Evolutionary conservation across 495 filamentous ascomycete genomes (phyloP), one percentile per base, ranked within the genome.

Genomic region (Aspergillus sparsus): DNA sequence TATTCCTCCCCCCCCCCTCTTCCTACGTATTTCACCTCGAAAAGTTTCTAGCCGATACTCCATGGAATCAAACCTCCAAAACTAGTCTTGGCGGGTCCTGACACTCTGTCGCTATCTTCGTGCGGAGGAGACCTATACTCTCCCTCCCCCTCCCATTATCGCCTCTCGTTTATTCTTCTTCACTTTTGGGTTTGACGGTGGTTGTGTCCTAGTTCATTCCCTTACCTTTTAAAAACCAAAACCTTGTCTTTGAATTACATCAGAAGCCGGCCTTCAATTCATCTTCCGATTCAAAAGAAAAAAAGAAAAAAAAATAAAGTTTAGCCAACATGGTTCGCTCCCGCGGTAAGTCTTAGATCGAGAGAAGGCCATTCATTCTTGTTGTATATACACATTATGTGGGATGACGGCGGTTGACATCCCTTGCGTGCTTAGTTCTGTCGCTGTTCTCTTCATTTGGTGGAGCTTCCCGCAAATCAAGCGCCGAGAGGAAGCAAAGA

Each of bases 391-490:
- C 12, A 31, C 36, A 44, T 18, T 27, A 57, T 16, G 47, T 35
- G 21, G 45, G 39, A 59, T 21, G 15, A 34, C 53, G 18, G 42
- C n/a, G 12, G 41, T 42, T 64, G 34, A 64, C 52, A 52, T 49
- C 66, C 73, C 67, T 74, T 74, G 73, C 73, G 61, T 72, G 54
- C 45, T 13, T 75, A 88, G 85, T 88, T 16, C 72, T 83, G 57
- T 88, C 85, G 53, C 85, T 88, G 68, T 85, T 87, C 70, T 84
- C 82, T 57, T 77, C 80, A 57, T 86, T 84, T 68, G 82, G 82
- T 41, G 73, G 72, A 35, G 58, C 69, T 15, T 70, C 75, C 49
- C 74, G 71, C 45, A 73, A 66, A 59, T 62, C 69, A 39, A 71
- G 57, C 57, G 50, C 62, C 37, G 54, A 53, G 49, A 60, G 50